These are phyloP conservation scores for Pestalotiopsis sp. DNA, from an alignment of 2,329 filamentous ascomycete genomes.

Conservation along the genomic window DNA sequence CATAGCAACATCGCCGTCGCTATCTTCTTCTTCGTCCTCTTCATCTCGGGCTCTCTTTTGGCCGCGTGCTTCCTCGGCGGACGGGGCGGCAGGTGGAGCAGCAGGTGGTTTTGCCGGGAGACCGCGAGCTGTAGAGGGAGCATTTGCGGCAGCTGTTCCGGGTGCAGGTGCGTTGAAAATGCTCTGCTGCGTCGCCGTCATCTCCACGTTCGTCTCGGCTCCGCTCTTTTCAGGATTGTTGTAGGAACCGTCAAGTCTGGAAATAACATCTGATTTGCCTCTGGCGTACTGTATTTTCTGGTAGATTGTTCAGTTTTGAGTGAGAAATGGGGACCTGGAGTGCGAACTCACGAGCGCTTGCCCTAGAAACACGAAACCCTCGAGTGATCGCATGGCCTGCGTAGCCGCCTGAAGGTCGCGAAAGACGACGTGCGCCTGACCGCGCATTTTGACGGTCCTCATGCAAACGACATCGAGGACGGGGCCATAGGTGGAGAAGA, in stretches of 20 bases:
- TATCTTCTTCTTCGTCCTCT: constrained; percentile 62
- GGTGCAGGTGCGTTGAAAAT: constrained; percentile 72
- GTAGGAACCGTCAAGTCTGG: constrained; percentile 91
- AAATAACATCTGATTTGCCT: constrained; percentile 81
- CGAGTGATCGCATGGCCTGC: constrained; percentile 85
- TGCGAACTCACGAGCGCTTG: constrained; percentile 70
- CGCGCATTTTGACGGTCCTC: constrained; percentile 89
- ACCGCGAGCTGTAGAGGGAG: constrained; percentile 34
- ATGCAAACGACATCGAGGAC: constrained; percentile 90
- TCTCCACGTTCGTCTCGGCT: constrained; percentile 56
- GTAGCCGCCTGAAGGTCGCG: constrained; percentile 88
- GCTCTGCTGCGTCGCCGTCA: constrained; percentile 75
- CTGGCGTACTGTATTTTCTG: constrained; percentile 92
- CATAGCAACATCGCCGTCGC: constrained; percentile 62
- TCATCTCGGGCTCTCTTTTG: constrained; percentile 73
- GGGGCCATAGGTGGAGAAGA: constrained; percentile 91
- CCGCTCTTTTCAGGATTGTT: constrained; percentile 57
- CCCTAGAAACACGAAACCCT: constrained; percentile 85
- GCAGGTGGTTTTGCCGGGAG: constrained; percentile 51
- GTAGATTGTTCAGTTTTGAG: neutral
- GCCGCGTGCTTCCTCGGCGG: constrained; percentile 56
- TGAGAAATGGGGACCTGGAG: neutral
- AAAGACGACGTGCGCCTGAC: constrained; percentile 92
- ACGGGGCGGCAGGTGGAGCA: constrained; percentile 46
- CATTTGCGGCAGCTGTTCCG: constrained; percentile 42